Conservation (phyloP, 306 rosid species). For the Biancaea sappan region DNA sequence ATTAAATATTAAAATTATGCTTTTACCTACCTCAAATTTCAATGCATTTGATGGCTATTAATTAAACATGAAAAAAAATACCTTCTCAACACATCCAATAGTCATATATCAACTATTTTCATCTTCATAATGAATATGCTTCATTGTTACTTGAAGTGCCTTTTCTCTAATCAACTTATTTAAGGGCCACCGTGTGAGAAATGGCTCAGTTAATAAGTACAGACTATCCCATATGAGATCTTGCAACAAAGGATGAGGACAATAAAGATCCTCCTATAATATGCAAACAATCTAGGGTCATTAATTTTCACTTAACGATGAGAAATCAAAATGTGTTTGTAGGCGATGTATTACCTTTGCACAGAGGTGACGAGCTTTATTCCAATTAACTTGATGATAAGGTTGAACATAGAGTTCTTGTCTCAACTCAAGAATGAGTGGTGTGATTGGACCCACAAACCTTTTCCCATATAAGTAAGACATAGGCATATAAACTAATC, state of each 20-base stretch:
- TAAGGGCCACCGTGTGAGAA: too few species aligned
- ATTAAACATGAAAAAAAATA: background rate
- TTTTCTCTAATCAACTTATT: conserved; percentile 37
- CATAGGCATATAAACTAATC: conserved; percentile 68
- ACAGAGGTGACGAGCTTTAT: too few species aligned
- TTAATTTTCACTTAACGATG: too few species aligned
- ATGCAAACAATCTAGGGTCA: too few species aligned
- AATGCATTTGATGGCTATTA: background rate
- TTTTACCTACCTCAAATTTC: background rate
- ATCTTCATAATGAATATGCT: conserved; percentile 57
- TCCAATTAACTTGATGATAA: conserved; percentile 65
- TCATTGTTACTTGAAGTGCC: conserved; percentile 52
- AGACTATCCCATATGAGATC: too few species aligned
- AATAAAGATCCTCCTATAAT: too few species aligned
- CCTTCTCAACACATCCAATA: conserved; percentile 48
- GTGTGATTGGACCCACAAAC: conserved; percentile 74
- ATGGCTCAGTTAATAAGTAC: too few species aligned
- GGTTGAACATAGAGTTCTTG: conserved; percentile 56
- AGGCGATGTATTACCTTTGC: too few species aligned
- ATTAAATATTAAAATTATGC: background rate
- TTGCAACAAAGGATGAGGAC: too few species aligned
- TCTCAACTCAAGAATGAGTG: conserved; percentile 62
- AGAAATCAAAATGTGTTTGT: too few species aligned
- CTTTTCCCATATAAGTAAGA: too few species aligned
- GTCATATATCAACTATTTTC: conserved; percentile 50